Base-by-base conservation (phyloP, 2,329 filamentous ascomycete species). In the Amylocarpus encephaloides region DNA sequence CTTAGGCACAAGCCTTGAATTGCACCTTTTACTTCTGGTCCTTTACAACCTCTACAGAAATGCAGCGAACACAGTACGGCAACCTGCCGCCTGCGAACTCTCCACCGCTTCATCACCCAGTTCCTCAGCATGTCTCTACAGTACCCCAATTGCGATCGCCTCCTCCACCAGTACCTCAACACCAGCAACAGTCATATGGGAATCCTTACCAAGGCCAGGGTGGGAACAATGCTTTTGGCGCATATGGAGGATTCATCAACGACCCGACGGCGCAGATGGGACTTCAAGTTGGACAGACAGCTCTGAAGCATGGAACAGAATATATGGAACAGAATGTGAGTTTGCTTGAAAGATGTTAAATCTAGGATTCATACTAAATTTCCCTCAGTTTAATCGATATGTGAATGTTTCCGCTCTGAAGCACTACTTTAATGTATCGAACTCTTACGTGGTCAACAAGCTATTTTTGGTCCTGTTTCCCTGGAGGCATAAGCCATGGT, bases 401-500 rank as follows among this genome's bases (percentile, higher is more conserved):
- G 84, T 98, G 70, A 95, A 91, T 65, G 86, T 97, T 61, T 85
- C 86, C 12, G 88, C 89, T 15, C 78, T 98, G 40, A 98, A 98
- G 71, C 93, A 96, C 72, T 98, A 97, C 78, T 98, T 98, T 75
- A 96, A 97, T 72, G 93, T 98, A 57, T 94, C 91, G 59, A 98
- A 98, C 76, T 87, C 82, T 52, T 98, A 98, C 71, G 93, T 98
- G 66, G 77, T 94, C 66, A 89, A 85, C 72, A 98, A 98, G 72
- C 78, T 98, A 52, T 82, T 86, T 66, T 81, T 98, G 52, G 92
- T 98, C 52, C 83, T 98, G 54, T 95, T 97, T 70, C 93, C 93
- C 48, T 98, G 93, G 92, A 80, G 92, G 61, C 94, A 98, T 71
- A 91, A 91, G 73, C 92, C 92, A 5, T 98, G 93, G 93, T 94